These are phyloP conservation scores for Tylopilus felleus DNA, from an alignment of 768 basidiomycete species.

Conservation along the genomic window DNA sequence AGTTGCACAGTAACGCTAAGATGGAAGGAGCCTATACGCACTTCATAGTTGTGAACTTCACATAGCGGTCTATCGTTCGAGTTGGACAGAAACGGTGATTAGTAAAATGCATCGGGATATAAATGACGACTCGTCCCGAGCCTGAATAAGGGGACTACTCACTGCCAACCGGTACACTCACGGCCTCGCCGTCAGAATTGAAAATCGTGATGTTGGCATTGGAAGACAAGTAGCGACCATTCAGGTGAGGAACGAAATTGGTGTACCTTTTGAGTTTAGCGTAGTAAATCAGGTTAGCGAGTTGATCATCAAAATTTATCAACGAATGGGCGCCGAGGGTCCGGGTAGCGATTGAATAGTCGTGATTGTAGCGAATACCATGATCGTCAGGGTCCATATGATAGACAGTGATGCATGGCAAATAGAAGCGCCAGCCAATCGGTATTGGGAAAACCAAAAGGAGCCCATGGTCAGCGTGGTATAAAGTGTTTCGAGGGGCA, in stretches of 20 bases:
- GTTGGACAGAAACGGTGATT: conserved; percentile 35
- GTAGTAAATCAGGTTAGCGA: not conserved
- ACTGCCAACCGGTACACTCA: conserved; percentile 47
- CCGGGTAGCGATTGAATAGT: not conserved
- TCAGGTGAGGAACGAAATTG: conserved; percentile 63
- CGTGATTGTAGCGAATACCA: conserved; percentile 2
- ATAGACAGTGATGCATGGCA: not conserved
- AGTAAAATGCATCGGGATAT: not conserved
- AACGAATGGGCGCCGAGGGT: not conserved
- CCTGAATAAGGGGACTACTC: conserved; percentile 3
- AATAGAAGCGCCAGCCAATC: not conserved
- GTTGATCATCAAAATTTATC: not conserved
- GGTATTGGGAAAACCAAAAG: not conserved
- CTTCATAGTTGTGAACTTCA: conserved; percentile 74
- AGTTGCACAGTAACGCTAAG: not conserved
- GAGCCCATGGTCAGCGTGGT: conserved; percentile 3
- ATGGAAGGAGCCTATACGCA: conserved; percentile 29
- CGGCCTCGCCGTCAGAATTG: conserved; percentile 35
- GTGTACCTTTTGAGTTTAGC: conserved; percentile 40
- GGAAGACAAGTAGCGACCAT: conserved; percentile 75
- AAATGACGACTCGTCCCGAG: not conserved
- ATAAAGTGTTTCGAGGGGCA: not conserved
- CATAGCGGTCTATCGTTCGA: conserved; percentile 45
- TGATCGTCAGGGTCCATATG: conserved; percentile 7
- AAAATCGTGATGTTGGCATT: conserved; percentile 82